Percentiles rank a stretch among this genome's conserved stretches.
phyloP scores from a whole-genome alignment of 352 stramenopile genomes.

The Blastocystis sp. region DNA sequence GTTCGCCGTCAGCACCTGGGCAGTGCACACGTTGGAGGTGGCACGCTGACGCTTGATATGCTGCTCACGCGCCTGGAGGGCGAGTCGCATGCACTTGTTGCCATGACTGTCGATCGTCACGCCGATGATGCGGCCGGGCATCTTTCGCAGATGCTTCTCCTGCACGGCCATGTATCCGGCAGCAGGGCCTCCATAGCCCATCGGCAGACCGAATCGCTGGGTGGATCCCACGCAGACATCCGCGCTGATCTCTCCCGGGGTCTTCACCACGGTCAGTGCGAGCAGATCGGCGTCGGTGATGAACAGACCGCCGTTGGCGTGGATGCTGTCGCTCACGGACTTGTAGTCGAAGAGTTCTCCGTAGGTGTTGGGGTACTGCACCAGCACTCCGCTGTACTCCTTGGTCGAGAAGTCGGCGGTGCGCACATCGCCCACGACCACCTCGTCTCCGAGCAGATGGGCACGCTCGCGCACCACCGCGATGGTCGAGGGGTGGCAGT shows the following conservation, averaged over 20 bases:
- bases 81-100: constrained; percentile 90
- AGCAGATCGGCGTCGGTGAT: constrained; percentile 91
- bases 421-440: constrained; percentile 79
- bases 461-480: constrained; percentile 85
- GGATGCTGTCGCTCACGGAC: constrained; percentile 68
- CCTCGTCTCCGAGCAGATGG: constrained; percentile 79
- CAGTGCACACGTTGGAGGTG: constrained; percentile 98
- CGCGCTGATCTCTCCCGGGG: constrained; percentile 85
- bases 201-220: constrained; percentile 95
- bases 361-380: constrained; percentile 98
- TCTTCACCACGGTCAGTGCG: constrained; percentile 84
- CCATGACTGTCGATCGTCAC: constrained; percentile 90
- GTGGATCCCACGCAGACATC: constrained; percentile 95
- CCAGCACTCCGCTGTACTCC: constrained; percentile 85
- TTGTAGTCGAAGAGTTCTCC: constrained; percentile 83
- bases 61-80: constrained; percentile 97
- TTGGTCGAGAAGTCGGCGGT: constrained; percentile 70
- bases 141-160: constrained; percentile 88
- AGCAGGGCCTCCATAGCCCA: constrained; percentile 97
- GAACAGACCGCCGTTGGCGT: constrained; percentile 81
- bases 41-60: constrained; percentile 98
- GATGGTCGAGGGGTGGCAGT: constrained; percentile 82
- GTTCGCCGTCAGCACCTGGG: constrained; percentile 94
- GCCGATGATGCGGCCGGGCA: constrained; percentile 95
- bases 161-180: constrained; percentile 91